Evolutionary conservation across 192 early-diverging fungal genomes (phyloP).

Genomic region (Funneliformis geosporum): DNA sequence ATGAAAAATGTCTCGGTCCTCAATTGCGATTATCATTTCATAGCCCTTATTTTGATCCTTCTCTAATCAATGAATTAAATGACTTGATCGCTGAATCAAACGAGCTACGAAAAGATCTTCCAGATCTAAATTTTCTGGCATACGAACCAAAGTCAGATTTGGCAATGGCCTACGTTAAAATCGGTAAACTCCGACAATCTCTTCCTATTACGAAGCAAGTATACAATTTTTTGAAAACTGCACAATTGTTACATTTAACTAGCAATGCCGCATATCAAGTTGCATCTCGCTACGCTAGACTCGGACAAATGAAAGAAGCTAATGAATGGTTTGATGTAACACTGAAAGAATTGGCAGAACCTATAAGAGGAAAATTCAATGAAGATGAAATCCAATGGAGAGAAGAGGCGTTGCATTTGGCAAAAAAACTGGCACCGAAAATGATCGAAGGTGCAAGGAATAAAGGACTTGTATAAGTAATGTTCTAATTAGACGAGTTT

Average conservation of each 20-base stretch:
- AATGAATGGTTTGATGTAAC: neutral
- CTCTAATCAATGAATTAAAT: neutral
- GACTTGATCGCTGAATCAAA: neutral
- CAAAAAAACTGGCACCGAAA: neutral
- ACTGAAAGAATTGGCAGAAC: neutral
- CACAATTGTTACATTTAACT: neutral
- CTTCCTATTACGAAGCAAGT: neutral
- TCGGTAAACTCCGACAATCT: neutral
- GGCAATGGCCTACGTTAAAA: neutral
- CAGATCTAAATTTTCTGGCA: neutral
- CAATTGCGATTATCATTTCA: neutral
- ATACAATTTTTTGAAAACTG: neutral
- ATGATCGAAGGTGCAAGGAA: neutral
- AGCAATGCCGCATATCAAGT: neutral
- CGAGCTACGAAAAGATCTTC: neutral
- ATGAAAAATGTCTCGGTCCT: neutral
- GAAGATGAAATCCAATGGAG: neutral
- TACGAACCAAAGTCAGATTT: neutral
- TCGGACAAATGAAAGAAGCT: neutral
- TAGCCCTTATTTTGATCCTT: neutral
- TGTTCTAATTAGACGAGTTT: too few species aligned
- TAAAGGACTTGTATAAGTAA: neutral
- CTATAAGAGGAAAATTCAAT: neutral
- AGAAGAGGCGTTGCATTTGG: neutral
- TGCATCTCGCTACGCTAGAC: neutral